phyloP scores from a whole-genome alignment of 140 eudicot species.

The Senecio squalidus region DNA sequence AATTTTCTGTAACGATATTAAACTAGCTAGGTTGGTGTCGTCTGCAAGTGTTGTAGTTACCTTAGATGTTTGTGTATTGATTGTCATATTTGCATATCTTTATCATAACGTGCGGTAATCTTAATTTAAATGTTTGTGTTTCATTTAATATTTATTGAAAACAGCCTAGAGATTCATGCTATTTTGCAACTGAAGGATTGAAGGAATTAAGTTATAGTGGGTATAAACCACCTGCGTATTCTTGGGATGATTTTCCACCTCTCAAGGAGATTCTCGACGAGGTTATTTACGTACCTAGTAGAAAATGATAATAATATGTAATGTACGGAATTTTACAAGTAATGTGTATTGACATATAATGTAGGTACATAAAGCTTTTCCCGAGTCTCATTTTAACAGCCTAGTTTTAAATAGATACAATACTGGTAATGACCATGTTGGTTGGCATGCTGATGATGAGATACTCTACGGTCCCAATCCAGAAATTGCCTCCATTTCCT shows the following conservation, averaged over 20 bases:
- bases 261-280: slow-evolving; percentile 52
- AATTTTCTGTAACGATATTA: too few relatives aligned
- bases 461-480: slow-evolving; percentile 79
- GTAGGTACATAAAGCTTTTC: slow-evolving; percentile 77
- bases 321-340: too few relatives aligned
- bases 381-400: slow-evolving; percentile 72
- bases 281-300: too few relatives aligned
- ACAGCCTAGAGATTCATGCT: slow-evolving; percentile 91
- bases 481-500: slow-evolving; percentile 75
- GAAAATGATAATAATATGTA: too few relatives aligned
- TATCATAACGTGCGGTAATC: not conserved
- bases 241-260: slow-evolving; percentile 86
- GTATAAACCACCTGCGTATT: slow-evolving; percentile 54
- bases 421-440: slow-evolving; percentile 77
- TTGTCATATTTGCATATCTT: not conserved
- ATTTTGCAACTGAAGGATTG: slow-evolving; percentile 61
- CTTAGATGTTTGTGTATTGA: too few relatives aligned
- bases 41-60: too few relatives aligned
- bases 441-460: slow-evolving; percentile 96
- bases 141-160: not conserved
- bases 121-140: not conserved
- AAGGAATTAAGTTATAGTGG: slow-evolving; percentile 65
- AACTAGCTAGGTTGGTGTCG: too few relatives aligned
- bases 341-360: too few relatives aligned
- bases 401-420: slow-evolving; percentile 71